Evolutionary conservation across 805 yeast genomes (phyloP).

Genomic region (Hemisphaericaspora nanyangensis): DNA sequence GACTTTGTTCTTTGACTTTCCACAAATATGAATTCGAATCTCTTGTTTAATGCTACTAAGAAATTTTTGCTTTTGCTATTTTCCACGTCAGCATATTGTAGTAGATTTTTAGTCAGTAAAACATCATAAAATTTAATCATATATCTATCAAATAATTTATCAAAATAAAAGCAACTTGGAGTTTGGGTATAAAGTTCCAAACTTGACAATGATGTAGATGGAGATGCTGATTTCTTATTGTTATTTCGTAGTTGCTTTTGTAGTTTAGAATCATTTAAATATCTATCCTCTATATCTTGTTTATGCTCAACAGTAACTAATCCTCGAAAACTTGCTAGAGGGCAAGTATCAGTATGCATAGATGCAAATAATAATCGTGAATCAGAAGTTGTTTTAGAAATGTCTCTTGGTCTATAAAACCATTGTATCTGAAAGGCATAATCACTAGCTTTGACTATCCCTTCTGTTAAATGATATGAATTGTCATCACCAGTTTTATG

Average conservation of each 20-base stretch:
- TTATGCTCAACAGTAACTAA: conserved; percentile 65
- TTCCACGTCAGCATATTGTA: conserved; percentile 22
- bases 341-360: conserved; percentile 82
- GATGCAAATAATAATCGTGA: conserved; percentile 79
- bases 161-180: conserved; percentile 80
- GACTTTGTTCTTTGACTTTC: conserved; percentile 67
- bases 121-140: conserved; percentile 81
- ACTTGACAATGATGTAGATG: conserved; percentile 13
- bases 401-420: conserved; percentile 87
- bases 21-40: conserved; percentile 71
- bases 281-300: conserved; percentile 54
- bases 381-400: conserved; percentile 62
- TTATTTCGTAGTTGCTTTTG: conserved; percentile 1
- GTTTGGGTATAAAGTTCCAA: conserved; percentile 49
- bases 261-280: conserved; percentile 7
- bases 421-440: conserved; percentile 75
- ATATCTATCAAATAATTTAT: conserved; percentile 79
- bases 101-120: conserved; percentile 53
- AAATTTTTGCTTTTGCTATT: conserved; percentile 58
- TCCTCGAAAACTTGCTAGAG: conserved; percentile 72
- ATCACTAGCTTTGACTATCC: conserved; percentile 45
- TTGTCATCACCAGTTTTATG: neutral
- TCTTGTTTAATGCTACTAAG: conserved; percentile 56
- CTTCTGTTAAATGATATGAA: neutral
- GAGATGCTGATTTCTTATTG: conserved; percentile 8